Base-by-base conservation (phyloP, 2,329 filamentous ascomycete species). In the Penicillium paneum region DNA sequence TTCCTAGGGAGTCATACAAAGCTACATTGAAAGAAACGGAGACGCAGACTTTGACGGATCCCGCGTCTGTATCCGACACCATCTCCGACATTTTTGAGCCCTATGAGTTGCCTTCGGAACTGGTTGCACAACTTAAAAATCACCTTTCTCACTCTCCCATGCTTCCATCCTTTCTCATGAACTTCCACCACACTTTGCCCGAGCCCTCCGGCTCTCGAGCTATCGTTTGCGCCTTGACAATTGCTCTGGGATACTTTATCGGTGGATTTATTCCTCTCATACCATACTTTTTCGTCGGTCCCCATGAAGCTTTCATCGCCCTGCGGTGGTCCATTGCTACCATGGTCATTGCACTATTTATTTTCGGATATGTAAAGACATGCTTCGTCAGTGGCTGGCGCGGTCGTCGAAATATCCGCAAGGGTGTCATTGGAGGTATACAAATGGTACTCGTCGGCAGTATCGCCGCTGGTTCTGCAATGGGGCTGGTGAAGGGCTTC, bases 241-340 rank as follows among this genome's bases (percentile, higher is more conserved):
- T 75, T 42, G 73, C 72, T 10, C 32, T 75, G 21, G 71, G 71
- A 10, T 75, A 75, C 59, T 75, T 75, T 51, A 66, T 75, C 54
- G 73, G 76, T 49, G 76, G 76, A 2, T 74, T 78, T 40, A 70
- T 78, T 13, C 80, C 81, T 7, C 73, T 83, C 60, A 70, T 81
- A 0, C 81, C 81, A 0, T 83, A 83, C 64, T 82, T 83, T 58
- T 74, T 74, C 86, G 60, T 95, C 83, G 52, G 91, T 82, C 62
- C 85, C 78, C 41, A 92, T 87, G 72, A 97, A 90, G 58, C 88
- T 79, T 79, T 93, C 91, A 71, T 96, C 87, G 58, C 93, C 81
- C 62, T 87, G 40, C 76, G 75, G 56, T 75, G 74, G 63, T 80
- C 77, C n/a, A 79, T 82, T 49, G 77, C 73, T n/a, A 76, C 80